Evolutionary conservation across 2,329 filamentous ascomycete species (phyloP), one percentile per base, ranked within the genome.

Genomic region (Gaeumannomyces tritici): DNA sequence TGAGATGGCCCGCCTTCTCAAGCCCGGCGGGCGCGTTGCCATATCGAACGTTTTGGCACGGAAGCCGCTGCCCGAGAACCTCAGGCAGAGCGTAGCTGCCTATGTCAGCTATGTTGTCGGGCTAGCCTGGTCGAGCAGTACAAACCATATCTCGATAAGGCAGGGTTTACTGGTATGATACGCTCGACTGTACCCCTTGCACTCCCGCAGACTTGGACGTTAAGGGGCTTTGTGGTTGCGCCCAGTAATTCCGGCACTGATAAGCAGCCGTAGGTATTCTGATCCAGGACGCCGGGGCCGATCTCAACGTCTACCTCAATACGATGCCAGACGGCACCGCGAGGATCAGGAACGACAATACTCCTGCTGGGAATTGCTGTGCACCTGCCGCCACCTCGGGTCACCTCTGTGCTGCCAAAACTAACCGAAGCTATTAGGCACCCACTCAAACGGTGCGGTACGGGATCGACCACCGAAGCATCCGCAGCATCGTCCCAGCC

Each of bases 21-120:
- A 81, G 66, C 77, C 80, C 0, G 80, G 82, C 4, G 85, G 85
- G 0, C 73, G 84, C 7, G 71, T 88, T 11, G 84, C 84, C 0
- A 72, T 89, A 51, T 82, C 79, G 2, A 85, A 89, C 67, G 85
- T 88, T 15, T 72, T 88, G 1, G 77, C 81, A 1, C 77, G 73
- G 63, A 80, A 79, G 68, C 67, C 72, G 12, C 72, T 87, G 1
- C 73, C 83, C 0, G 68, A 78, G 12, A 69, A 76, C 21, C 68
- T 88, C n/a, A 75, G 72, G 59, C 71, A 73, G 2, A 75, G 79
- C 65, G 73, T 84, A 28, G 77, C 79, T 1, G 68, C 86, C 6
- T 85, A 86, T 69, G 80, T 86, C 3, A 84, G 85, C 0, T 88
- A 85, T 64, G 76, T 88, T 33, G 76, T 81, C 1, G 84, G 85